Conservation (phyloP, 768 basidiomycete genomes). For the Coprinopsis strossmayeri region DNA sequence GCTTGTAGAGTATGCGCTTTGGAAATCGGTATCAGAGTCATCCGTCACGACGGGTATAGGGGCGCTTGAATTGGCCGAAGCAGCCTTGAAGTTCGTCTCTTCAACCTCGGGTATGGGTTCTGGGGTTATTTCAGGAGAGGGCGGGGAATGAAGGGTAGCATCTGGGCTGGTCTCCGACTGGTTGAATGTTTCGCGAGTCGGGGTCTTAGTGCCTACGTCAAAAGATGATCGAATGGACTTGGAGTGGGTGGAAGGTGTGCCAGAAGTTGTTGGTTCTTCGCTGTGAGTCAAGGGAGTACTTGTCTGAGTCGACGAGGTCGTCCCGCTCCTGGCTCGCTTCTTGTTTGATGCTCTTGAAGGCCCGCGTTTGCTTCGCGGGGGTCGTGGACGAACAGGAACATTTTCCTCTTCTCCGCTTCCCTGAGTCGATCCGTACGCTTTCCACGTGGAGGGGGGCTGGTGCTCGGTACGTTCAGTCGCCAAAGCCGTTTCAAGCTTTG, state of each 20-base stretch:
- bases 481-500: conserved; percentile 70
- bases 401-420: conserved; percentile 53
- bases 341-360: conserved; percentile 27
- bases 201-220: conserved; percentile 32
- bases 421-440: conserved; percentile 23
- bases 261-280: too few relatives aligned
- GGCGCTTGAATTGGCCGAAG: conserved; percentile 10
- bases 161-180: conserved; percentile 11
- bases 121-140: conserved; percentile 19
- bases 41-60: conserved; percentile 43
- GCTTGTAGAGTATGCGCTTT: conserved; percentile 78
- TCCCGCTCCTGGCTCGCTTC: conserved; percentile 51
- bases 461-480: conserved; percentile 45
- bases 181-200: conserved; percentile 31
- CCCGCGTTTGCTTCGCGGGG: conserved; percentile 27
- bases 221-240: conserved; percentile 15
- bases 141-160: conserved; percentile 26
- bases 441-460: conserved; percentile 37
- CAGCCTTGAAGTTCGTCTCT: conserved; percentile 5
- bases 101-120: conserved; percentile 17
- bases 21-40: conserved; percentile 81
- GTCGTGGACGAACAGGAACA: conserved; percentile 34
- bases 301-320: conserved; percentile 57
- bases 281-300: conserved; percentile 16
- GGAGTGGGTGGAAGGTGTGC: conserved; percentile 10